These are phyloP conservation scores for Chimonanthus praecox DNA, from an alignment of 164 flowering plant species.

Conservation along the genomic window DNA sequence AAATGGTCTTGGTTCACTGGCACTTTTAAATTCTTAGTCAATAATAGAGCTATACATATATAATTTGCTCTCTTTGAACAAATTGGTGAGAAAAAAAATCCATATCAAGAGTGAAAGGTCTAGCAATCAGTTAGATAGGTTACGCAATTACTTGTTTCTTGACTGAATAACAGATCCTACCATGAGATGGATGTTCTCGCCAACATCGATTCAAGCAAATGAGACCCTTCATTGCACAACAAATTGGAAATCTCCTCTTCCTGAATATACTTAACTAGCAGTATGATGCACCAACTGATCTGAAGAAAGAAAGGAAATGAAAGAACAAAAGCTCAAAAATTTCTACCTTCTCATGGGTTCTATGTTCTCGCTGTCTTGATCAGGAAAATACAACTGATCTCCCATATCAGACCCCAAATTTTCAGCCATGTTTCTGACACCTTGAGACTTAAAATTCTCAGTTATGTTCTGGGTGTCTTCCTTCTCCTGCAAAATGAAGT, in stretches of 20 bases:
- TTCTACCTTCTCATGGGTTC: constrained; percentile 12
- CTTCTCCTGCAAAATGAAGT: constrained; percentile 18
- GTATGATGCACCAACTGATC: background rate
- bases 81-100: too few species aligned
- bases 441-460: constrained; percentile 14
- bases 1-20: too few species aligned
- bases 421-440: background rate
- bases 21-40: too few species aligned
- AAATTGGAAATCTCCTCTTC: background rate
- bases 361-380: constrained; percentile 6
- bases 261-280: background rate
- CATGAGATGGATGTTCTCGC: background rate
- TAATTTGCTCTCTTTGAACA: too few species aligned
- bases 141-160: background rate
- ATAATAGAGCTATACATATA: too few species aligned
- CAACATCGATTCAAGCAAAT: background rate
- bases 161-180: background rate
- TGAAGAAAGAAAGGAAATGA: background rate
- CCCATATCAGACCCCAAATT: constrained; percentile 6
- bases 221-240: background rate
- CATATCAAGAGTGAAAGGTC: background rate
- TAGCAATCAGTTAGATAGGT: background rate
- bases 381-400: background rate
- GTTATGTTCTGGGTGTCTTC: constrained; percentile 6
- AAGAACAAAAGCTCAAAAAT: too few species aligned